Percentiles rank a stretch among this genome's conserved stretches.
phyloP scores from a whole-genome alignment of 2,329 filamentous ascomycete species.

The Emergomyces africanus region DNA sequence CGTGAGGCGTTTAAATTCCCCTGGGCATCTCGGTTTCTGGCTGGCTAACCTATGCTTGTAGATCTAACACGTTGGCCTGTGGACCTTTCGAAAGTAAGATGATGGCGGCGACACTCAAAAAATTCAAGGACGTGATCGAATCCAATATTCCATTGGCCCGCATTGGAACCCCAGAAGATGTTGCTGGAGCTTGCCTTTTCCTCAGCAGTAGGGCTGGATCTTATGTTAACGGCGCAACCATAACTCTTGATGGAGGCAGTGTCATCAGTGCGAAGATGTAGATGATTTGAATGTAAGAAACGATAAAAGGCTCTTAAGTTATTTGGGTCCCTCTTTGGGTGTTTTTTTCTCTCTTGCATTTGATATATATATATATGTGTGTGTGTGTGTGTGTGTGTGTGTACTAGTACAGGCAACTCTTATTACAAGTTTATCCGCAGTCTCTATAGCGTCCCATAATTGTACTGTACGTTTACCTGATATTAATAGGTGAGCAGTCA shows the following conservation, averaged over 20 bases:
- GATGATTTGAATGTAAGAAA: not conserved
- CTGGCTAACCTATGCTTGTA: conserved; percentile 10
- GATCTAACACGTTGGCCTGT: conserved; percentile 56
- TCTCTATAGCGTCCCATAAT: not conserved
- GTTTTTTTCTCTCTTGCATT: not conserved
- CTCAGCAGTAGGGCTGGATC: conserved; percentile 54
- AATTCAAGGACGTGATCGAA: conserved; percentile 37
- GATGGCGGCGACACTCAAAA: conserved; percentile 41
- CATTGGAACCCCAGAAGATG: conserved; percentile 55
- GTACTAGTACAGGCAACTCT: not conserved
- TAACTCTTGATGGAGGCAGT: conserved; percentile 49
- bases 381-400: too few relatives aligned
- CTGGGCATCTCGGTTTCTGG: conserved; percentile 20
- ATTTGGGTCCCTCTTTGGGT: not conserved
- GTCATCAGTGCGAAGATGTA: conserved; percentile 30
- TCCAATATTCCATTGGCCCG: conserved; percentile 51
- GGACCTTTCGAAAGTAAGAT: conserved; percentile 49
- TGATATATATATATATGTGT: not conserved
- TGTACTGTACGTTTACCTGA: not conserved
- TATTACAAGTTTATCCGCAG: not conserved
- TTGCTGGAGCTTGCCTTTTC: conserved; percentile 60
- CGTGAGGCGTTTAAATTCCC: conserved; percentile 28
- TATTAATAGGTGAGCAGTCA: not conserved
- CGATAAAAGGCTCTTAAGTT: not conserved
- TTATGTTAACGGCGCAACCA: conserved; percentile 53